These are phyloP conservation scores for Globisporangium spiculum DNA, from an alignment of 352 stramenopile genomes.

Conservation along the genomic window DNA sequence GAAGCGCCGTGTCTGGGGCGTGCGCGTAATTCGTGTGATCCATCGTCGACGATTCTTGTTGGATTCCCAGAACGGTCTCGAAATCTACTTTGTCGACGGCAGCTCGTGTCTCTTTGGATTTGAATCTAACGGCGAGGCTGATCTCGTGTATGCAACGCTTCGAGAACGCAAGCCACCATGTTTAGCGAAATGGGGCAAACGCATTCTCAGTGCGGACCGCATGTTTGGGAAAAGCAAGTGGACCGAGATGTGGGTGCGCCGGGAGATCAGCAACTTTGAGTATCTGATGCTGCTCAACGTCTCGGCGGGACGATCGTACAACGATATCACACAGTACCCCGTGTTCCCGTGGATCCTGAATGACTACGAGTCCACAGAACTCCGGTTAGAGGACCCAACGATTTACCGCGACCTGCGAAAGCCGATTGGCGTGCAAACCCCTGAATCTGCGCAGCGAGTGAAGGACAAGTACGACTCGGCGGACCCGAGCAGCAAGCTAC, in stretches of 20 bases:
- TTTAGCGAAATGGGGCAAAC: slow-evolving; percentile 74
- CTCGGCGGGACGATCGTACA: slow-evolving; percentile 94
- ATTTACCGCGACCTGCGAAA: slow-evolving; percentile 97
- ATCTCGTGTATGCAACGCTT: slow-evolving; percentile 77
- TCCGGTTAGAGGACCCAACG: slow-evolving; percentile 91
- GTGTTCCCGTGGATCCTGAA: slow-evolving; percentile 98
- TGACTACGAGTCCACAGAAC: slow-evolving; percentile 92
- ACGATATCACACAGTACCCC: slow-evolving; percentile 98
- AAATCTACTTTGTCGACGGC: slow-evolving; percentile 86
- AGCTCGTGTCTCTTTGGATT: slow-evolving; percentile 78
- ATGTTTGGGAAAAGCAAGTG: slow-evolving; percentile 83
- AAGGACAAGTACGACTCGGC: slow-evolving; percentile 41
- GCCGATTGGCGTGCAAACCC: slow-evolving; percentile 93
- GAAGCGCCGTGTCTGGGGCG: slow-evolving; percentile 70
- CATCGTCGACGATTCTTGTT: slow-evolving; percentile 74
- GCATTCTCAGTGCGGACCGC: slow-evolving; percentile 60
- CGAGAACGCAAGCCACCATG: slow-evolving; percentile 81
- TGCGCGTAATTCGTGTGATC: slow-evolving; percentile 79
- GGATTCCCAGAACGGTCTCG: slow-evolving; percentile 65
- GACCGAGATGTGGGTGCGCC: slow-evolving; percentile 85
- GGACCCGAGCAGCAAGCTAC: slow-evolving; percentile 47
- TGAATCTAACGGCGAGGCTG: slow-evolving; percentile 57
- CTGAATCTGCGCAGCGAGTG: slow-evolving; percentile 38
- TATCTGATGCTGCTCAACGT: slow-evolving; percentile 97
- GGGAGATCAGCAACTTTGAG: slow-evolving; percentile 92